These are phyloP conservation scores for Yamagishiella unicocca DNA, from an alignment of 139 green algal species.

Conservation along the genomic window DNA sequence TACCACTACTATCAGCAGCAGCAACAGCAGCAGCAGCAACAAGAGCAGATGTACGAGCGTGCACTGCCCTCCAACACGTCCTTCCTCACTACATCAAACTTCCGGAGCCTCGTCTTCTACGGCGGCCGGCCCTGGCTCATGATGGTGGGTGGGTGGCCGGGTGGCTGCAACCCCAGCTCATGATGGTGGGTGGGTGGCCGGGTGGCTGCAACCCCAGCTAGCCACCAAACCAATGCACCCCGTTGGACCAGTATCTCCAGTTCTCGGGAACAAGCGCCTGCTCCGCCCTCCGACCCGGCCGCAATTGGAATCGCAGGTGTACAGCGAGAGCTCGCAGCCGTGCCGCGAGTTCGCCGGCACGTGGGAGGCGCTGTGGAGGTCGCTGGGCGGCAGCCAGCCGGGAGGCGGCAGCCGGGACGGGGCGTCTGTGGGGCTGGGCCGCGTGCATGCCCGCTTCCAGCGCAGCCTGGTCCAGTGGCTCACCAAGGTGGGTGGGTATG, in stretches of 20 bases:
- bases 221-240: too few species aligned
- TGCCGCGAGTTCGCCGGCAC: slow-evolving; percentile 14
- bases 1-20: not conserved
- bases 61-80: slow-evolving; percentile 36
- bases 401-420: not conserved
- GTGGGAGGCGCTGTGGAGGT: slow-evolving; percentile 38
- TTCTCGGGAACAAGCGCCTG: too few species aligned
- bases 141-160: slow-evolving; percentile 7
- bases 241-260: too few species aligned
- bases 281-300: too few species aligned
- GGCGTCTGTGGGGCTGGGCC: slow-evolving; percentile 30
- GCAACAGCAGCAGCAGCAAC: slow-evolving; percentile 25
- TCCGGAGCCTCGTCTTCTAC: slow-evolving; percentile 18
- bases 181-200: too few species aligned
- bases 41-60: slow-evolving; percentile 30
- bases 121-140: slow-evolving; percentile 15
- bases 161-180: too few species aligned
- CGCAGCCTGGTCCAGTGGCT: slow-evolving; percentile 11
- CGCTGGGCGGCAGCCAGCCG: not conserved
- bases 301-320: slow-evolving; percentile 15
- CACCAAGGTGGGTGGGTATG: not conserved
- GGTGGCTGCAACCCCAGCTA: too few species aligned
- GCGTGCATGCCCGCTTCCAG: slow-evolving; percentile 28
- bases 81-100: slow-evolving; percentile 42
- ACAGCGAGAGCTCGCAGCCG: not conserved